Evolutionary conservation across 169 alveolate species (phyloP).

Genomic region (Plasmodium yoelii): DNA sequence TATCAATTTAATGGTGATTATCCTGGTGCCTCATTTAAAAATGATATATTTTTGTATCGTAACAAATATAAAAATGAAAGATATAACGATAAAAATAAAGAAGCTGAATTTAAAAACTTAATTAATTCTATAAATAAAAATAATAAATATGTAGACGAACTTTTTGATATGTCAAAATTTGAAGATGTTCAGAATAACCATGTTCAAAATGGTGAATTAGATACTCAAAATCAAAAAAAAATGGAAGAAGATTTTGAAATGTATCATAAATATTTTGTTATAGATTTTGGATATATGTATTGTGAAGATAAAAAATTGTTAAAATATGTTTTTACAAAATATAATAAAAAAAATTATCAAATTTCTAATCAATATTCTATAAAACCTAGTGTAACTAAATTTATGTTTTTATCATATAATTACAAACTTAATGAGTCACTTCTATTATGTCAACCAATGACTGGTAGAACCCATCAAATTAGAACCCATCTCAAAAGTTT

Average conservation of each 20-base stretch:
- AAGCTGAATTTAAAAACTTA: constrained; percentile 1
- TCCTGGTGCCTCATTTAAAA: constrained; percentile 19
- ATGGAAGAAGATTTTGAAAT: constrained; percentile 1
- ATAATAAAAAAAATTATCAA: constrained; percentile 15
- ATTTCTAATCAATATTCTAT: constrained; percentile 18
- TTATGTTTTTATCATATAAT: constrained; percentile 88
- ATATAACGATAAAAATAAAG: background rate
- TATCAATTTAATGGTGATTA: constrained; percentile 3
- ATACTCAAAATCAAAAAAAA: background rate
- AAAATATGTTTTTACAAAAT: constrained; percentile 70
- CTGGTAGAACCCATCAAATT: constrained; percentile 98
- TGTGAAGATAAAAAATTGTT: constrained; percentile 65
- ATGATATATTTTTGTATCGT: constrained; percentile 41
- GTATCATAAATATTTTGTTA: constrained; percentile 43
- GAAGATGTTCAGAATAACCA: background rate
- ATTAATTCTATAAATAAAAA: constrained; percentile 4
- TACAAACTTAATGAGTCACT: constrained; percentile 88
- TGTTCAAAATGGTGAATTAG: background rate
- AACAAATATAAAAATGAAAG: constrained; percentile 3
- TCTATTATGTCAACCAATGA: constrained; percentile 93
- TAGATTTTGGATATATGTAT: constrained; percentile 75
- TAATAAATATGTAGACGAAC: constrained; percentile 14
- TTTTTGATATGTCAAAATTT: constrained; percentile 36
- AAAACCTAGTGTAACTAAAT: constrained; percentile 82
- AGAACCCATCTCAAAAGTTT: constrained; percentile 95